Conservation (phyloP, 805 yeast species). For the Cyberlindnera galapagoensis region DNA sequence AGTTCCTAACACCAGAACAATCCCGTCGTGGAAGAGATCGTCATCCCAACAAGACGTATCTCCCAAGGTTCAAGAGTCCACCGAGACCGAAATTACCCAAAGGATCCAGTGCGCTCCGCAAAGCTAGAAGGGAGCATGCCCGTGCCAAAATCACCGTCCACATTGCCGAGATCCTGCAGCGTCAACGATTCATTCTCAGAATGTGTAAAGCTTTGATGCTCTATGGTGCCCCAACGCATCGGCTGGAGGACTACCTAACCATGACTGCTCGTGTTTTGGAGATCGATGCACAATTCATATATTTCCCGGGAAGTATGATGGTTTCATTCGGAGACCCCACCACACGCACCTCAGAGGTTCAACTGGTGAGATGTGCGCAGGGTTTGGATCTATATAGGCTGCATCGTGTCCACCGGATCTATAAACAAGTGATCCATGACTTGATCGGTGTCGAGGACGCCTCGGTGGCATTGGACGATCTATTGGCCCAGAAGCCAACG, state of each 20-base stretch:
- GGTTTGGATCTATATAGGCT: slow-evolving; percentile 82
- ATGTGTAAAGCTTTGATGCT: slow-evolving; percentile 88
- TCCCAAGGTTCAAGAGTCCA: slow-evolving; percentile 7
- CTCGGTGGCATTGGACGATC: slow-evolving; percentile 56
- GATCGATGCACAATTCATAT: slow-evolving; percentile 87
- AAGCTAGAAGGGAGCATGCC: slow-evolving; percentile 26
- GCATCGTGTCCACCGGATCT: slow-evolving; percentile 74
- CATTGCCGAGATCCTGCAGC: slow-evolving; percentile 20
- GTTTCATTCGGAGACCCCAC: slow-evolving; percentile 90
- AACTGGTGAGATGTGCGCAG: slow-evolving; percentile 78
- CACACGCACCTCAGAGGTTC: slow-evolving; percentile 92
- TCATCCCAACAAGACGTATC: background rate
- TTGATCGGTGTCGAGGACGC: slow-evolving; percentile 86
- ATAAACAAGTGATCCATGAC: slow-evolving; percentile 89
- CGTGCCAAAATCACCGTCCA: slow-evolving; percentile 85
- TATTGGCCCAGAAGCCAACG: slow-evolving; percentile 51
- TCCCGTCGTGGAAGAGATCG: slow-evolving; percentile 4
- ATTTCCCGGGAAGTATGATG: slow-evolving; percentile 93
- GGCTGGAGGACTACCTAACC: slow-evolving; percentile 87
- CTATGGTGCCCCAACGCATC: slow-evolving; percentile 94
- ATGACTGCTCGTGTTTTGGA: slow-evolving; percentile 91
- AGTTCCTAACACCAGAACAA: slow-evolving; percentile 13
- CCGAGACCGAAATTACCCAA: slow-evolving; percentile 20
- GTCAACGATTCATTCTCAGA: slow-evolving; percentile 62
- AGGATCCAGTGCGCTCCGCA: slow-evolving; percentile 14